Evolutionary conservation across 805 yeast species (phyloP), one percentile per base, ranked within the genome.

Genomic region (Metschnikowia sp.): DNA sequence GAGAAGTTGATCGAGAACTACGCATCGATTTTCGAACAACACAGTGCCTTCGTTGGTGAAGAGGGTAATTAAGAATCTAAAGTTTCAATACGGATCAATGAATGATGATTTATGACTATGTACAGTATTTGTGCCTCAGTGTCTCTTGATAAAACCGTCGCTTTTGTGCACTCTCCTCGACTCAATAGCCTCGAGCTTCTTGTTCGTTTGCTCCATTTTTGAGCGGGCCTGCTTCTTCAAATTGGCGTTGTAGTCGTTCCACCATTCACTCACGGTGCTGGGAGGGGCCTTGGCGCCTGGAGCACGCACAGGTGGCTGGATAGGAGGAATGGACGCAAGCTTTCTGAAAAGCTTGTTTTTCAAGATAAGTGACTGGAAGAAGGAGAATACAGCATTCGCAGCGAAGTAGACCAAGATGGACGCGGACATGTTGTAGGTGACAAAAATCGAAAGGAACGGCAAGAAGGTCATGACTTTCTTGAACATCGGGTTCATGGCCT

Each of bases 371-470:
- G 92, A 80, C 71, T 92, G 98, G 15, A 79, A 40, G 42, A 87
- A 78, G 0, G 97, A 86, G 57, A 80, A 81, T 11, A 82, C 54
- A 48, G 96, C 88, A 63, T 90, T 89, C 33, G 86, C 82, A 6
- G 92, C 84, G 66, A 92, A 88, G 64, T 91, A 94, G 42, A 89
- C 74, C 53, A 91, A 84, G 32, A 90, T 89, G 34, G 87, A 96
- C 2, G 96, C 80, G 2, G 96, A 84, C 60, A 92, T 77, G 44
- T 83, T 78, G 86, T 86, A 87, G 4, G 97, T 92, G 56, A 92
- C 81, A n/a, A 91, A 82, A 51, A 92, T 84, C 3, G 97, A 89
- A 30, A 84, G 70, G 54, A 90, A 75, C 12, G 98, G 98, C 58
- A 89, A 66, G 37, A 78, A 74, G 35, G 84, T 81, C 72, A 92